Evolutionary conservation across 163 green algal genomes (phyloP).

Genomic region (Prototheca wickerhamii): DNA sequence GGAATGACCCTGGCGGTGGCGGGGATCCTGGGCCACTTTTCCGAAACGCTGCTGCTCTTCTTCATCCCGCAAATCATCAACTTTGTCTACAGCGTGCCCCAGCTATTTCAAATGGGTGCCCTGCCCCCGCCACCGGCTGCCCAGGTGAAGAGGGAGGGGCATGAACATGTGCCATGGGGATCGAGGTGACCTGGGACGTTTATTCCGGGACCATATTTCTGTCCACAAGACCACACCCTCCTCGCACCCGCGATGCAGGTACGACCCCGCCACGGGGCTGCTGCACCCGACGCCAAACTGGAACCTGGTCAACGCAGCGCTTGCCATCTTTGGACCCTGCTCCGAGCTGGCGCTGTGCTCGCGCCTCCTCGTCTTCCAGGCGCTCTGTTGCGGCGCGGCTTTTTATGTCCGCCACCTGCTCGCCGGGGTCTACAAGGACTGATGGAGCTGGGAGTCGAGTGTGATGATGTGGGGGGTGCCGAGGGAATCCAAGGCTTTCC

Average conservation of each 20-base stretch:
- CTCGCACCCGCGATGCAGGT: constrained; percentile 25
- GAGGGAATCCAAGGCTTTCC: not conserved
- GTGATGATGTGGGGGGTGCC: not conserved
- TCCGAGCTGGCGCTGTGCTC: constrained; percentile 69
- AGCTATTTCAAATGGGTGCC: constrained; percentile 94
- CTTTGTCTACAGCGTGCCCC: constrained; percentile 94
- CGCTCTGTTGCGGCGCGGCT: constrained; percentile 48
- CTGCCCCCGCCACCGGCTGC: constrained; percentile 40
- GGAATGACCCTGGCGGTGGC: constrained; percentile 94
- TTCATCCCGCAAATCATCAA: constrained; percentile 96
- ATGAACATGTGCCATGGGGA: not conserved
- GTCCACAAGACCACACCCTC: not conserved
- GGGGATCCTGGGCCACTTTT: constrained; percentile 96
- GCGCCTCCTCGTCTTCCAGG: constrained; percentile 68
- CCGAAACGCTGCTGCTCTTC: constrained; percentile 95
- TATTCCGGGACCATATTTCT: not conserved
- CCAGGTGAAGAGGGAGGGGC: not conserved
- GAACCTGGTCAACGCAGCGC: constrained; percentile 85
- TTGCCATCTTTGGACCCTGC: constrained; percentile 68
- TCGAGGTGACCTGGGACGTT: not conserved
- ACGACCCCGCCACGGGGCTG: constrained; percentile 65
- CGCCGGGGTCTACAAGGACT: constrained; percentile 57
- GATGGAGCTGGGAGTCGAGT: not conserved
- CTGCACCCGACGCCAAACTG: constrained; percentile 75
- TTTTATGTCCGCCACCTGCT: constrained; percentile 52